Percentiles rank a stretch among this genome's conserved stretches.
Evolutionary conservation across 2,329 filamentous ascomycete species (phyloP).

Genomic region (Ceratocystis albifundus): DNA sequence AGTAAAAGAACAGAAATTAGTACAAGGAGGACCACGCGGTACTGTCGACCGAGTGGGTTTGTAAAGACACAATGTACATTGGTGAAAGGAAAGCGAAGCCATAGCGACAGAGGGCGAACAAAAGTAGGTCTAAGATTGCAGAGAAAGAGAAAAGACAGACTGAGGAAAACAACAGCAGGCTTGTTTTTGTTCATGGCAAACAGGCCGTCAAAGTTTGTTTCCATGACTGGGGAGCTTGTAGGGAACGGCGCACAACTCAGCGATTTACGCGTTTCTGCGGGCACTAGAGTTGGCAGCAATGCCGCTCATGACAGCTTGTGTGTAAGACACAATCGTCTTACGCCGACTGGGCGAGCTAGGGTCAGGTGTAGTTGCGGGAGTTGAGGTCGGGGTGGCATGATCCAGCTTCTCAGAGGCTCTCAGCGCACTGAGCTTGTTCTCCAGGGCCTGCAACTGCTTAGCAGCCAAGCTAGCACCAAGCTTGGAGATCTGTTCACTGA

Average conservation of each 20-base stretch:
- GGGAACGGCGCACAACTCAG: background rate
- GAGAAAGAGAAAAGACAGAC: background rate
- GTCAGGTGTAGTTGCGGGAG: slow-evolving; percentile 56
- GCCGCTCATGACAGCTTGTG: slow-evolving; percentile 7
- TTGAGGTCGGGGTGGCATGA: slow-evolving; percentile 41
- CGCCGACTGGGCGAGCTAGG: slow-evolving; percentile 36
- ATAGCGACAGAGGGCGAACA: too few relatives aligned
- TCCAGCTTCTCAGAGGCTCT: slow-evolving; percentile 32
- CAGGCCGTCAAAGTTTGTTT: background rate
- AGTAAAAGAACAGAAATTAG: slow-evolving; percentile 1
- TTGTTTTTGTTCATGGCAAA: slow-evolving; percentile 6
- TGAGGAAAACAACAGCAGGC: background rate
- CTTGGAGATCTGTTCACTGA: slow-evolving; percentile 49
- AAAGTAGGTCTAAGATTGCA: background rate
- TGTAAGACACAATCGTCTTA: background rate
- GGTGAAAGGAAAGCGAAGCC: background rate
- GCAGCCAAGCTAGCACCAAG: slow-evolving; percentile 54
- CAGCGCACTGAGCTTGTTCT: slow-evolving; percentile 27
- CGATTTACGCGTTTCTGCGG: slow-evolving; percentile 13
- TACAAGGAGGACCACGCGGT: background rate
- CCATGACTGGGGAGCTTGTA: too few relatives aligned
- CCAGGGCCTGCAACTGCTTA: slow-evolving; percentile 43
- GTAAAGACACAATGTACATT: slow-evolving; percentile 13
- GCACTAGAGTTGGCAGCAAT: slow-evolving; percentile 5
- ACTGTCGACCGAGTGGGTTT: background rate